These are phyloP conservation scores for Plectosphaerella sp. DNA, from an alignment of 2,329 filamentous ascomycete genomes.

Conservation along the genomic window DNA sequence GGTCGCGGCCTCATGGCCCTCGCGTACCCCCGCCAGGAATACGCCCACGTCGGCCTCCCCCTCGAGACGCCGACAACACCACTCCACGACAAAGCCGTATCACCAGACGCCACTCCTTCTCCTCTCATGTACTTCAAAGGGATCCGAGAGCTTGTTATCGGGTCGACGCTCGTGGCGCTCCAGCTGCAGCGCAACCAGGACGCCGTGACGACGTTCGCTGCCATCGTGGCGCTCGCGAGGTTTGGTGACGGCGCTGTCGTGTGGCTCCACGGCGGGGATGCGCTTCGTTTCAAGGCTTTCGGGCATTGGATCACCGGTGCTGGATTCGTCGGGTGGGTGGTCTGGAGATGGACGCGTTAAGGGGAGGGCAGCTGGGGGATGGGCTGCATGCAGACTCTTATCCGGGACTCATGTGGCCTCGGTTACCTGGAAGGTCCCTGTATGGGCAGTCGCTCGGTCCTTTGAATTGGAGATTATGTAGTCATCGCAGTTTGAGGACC, in stretches of 20 bases:
- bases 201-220: slow-evolving; percentile 22
- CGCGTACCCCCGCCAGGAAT: slow-evolving; percentile 16
- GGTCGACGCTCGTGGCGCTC: slow-evolving; percentile 20
- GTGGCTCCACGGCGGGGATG: slow-evolving; percentile 22
- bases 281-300: slow-evolving; percentile 13
- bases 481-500: no score
- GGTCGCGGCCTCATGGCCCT: slow-evolving; percentile 19
- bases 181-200: slow-evolving; percentile 21
- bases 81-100: background rate
- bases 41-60: slow-evolving; percentile 16
- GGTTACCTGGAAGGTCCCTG: no score
- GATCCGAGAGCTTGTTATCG: slow-evolving; percentile 26
- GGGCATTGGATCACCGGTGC: slow-evolving; percentile 21
- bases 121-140: slow-evolving; percentile 30
- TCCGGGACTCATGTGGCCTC: no score
- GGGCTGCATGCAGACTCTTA: no score
- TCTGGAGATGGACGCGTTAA: slow-evolving; percentile 14
- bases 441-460: no score
- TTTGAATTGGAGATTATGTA: no score
- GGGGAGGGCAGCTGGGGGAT: no score
- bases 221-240: slow-evolving; percentile 21
- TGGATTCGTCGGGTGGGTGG: slow-evolving; percentile 19
- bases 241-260: slow-evolving; percentile 26
- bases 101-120: slow-evolving; percentile 10
- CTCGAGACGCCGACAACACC: slow-evolving; percentile 9